Percentiles rank a stretch among this genome's conserved stretches.
These are phyloP conservation scores for Ilex aquifolium DNA, from an alignment of 257 asterid genomes.

Conservation along the genomic window DNA sequence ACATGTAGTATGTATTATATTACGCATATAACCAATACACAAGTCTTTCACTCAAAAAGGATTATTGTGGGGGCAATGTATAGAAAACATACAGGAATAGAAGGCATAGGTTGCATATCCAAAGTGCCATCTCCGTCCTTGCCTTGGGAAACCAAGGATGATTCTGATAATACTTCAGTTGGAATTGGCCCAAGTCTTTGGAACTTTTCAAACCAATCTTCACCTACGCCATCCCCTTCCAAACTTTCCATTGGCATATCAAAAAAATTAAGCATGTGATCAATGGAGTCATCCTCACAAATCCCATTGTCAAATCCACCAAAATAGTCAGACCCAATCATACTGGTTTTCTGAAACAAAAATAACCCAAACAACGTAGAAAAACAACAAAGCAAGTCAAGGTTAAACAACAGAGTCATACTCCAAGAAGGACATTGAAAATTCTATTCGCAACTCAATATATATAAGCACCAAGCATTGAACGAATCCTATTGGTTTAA, in stretches of 20 bases:
- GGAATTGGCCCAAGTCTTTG: slow-evolving; percentile 64
- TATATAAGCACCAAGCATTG: background rate
- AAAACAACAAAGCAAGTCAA: background rate
- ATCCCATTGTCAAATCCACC: slow-evolving; percentile 36
- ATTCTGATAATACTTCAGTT: slow-evolving; percentile 32
- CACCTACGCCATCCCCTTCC: slow-evolving; percentile 39
- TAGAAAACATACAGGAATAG: slow-evolving; percentile 40
- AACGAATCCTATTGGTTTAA: too few species aligned
- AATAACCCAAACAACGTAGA: slow-evolving; percentile 3
- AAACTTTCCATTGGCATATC: slow-evolving; percentile 72
- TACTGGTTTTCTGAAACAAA: slow-evolving; percentile 35
- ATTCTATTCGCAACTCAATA: background rate
- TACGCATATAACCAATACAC: too few species aligned
- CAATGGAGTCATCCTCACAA: slow-evolving; percentile 34
- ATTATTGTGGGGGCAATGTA: background rate
- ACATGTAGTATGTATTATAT: too few species aligned
- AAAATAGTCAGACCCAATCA: slow-evolving; percentile 43
- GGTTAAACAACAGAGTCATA: slow-evolving; percentile 1
- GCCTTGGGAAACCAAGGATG: slow-evolving; percentile 23
- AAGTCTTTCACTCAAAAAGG: too few species aligned
- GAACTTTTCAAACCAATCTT: slow-evolving; percentile 60
- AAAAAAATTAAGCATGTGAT: slow-evolving; percentile 35
- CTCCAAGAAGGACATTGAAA: background rate
- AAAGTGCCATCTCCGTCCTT: slow-evolving; percentile 10
- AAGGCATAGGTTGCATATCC: slow-evolving; percentile 12